Base-by-base conservation (phyloP, 495 filamentous ascomycete genomes). In the Lichina pygmaea region DNA sequence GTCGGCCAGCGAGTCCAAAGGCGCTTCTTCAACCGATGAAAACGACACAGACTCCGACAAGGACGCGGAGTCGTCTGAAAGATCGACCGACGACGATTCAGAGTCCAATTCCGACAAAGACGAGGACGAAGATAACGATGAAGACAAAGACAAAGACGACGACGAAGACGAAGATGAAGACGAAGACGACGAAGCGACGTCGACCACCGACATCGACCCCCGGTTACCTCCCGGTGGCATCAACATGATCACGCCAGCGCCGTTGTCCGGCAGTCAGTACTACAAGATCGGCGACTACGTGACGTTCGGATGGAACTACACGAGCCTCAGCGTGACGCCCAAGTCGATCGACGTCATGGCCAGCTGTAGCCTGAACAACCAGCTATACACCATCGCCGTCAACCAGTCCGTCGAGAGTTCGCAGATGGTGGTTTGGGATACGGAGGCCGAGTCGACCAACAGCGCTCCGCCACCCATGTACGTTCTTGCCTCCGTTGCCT, bases 241-340 rank as follows among this genome's bases (percentile, higher is more conserved):
- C 32, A 64, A 70, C n/a, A 83, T 95, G 81, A 59, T 84, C 39
- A 85, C 74, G 1, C 89, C 89, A 0, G 61, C 63, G 33, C 48
- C 59, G 5, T 58, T 66, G 0, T 65, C 64, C 6, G 69, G 72
- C 7, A 62, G 71, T 6, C 72, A 75, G 49, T 81, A 83, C 55
- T 95, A 83, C 73, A 86, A 86, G 59, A 78, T 95, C 55, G 81
- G 79, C 13, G 75, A 94, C 36, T 67, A 67, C 45, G 65, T 93
- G 12, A 93, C 84, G 0, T 86, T 86, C 58, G 75, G 63, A 0
- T 97, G 86, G 86, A 94, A 94, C 60, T 95, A 93, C 63, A 97
- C 89, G 2, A 83, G 78, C 41, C 64, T 97, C 37, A 69, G 70
- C 32, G 74, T 74, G 13, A 77, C 73, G 0, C 89, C 89, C 0